phyloP scores from a whole-genome alignment of 2,329 filamentous ascomycete genomes.

The Aureobasidium subglaciale region DNA sequence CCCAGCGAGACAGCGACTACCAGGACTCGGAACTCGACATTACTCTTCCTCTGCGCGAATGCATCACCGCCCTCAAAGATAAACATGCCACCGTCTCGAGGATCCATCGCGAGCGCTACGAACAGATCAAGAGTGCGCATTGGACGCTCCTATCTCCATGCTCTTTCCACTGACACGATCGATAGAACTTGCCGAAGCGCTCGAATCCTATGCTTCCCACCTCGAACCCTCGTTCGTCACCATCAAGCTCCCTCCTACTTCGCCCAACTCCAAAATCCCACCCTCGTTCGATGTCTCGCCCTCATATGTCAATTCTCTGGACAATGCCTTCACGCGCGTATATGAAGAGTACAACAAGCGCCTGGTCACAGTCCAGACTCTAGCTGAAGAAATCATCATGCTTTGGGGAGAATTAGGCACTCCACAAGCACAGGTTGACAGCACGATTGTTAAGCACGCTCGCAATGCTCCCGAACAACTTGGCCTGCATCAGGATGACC shows the following conservation, averaged over 20 bases:
- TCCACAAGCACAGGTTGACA: slow-evolving; percentile 86
- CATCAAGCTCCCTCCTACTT: slow-evolving; percentile 76
- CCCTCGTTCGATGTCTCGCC: slow-evolving; percentile 88
- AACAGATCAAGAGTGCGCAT: slow-evolving; percentile 82
- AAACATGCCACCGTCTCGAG: slow-evolving; percentile 75
- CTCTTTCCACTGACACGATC: slow-evolving; percentile 14
- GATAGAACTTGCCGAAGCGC: slow-evolving; percentile 80
- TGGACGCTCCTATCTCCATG: background rate
- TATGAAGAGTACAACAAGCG: slow-evolving; percentile 94
- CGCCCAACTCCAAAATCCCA: slow-evolving; percentile 66
- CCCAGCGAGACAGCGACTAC: slow-evolving; percentile 55
- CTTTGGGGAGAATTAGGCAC: slow-evolving; percentile 95
- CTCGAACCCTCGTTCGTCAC: slow-evolving; percentile 83
- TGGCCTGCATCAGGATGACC: slow-evolving; percentile 81
- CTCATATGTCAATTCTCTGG: slow-evolving; percentile 76
- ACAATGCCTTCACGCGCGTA: slow-evolving; percentile 85
- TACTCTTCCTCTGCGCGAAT: slow-evolving; percentile 75
- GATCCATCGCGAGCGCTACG: slow-evolving; percentile 82
- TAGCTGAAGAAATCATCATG: slow-evolving; percentile 80
- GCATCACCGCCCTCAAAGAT: slow-evolving; percentile 73
- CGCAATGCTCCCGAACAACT: slow-evolving; percentile 89
- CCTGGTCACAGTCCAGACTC: slow-evolving; percentile 63
- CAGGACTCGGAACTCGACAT: slow-evolving; percentile 65
- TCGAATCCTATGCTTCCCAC: slow-evolving; percentile 94
- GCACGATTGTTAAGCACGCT: slow-evolving; percentile 78